phyloP scores from a whole-genome alignment of 805 yeast genomes.

The Candida ovalis region DNA sequence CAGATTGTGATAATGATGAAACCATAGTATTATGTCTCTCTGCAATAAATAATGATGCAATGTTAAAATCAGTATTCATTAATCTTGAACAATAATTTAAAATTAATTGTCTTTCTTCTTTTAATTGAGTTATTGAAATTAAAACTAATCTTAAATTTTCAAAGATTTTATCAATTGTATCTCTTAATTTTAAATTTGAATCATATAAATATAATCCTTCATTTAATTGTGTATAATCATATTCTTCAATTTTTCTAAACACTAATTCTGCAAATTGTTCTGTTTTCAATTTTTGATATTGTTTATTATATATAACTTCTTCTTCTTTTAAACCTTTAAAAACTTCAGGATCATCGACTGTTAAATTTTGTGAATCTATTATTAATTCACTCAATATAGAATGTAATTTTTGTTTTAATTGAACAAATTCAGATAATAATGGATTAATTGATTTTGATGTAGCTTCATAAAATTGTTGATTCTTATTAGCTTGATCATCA shows the following conservation, averaged over 20 bases:
- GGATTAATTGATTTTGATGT: constrained; percentile 37
- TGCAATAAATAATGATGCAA: constrained; percentile 48
- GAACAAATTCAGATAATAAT: constrained; percentile 64
- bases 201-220: constrained; percentile 33
- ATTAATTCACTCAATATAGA: constrained; percentile 54
- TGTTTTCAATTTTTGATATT: constrained; percentile 35
- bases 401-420: constrained; percentile 69
- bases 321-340: constrained; percentile 63
- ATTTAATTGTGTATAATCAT: constrained; percentile 29
- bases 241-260: constrained; percentile 40
- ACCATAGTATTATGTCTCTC: constrained; percentile 37
- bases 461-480: constrained; percentile 31
- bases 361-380: constrained; percentile 65
- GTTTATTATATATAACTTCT: constrained; percentile 39
- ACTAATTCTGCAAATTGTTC: constrained; percentile 50
- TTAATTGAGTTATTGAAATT: constrained; percentile 49
- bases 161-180: constrained; percentile 35
- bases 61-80: constrained; percentile 69
- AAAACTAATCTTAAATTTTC: constrained; percentile 35
- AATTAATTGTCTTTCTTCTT: constrained; percentile 67
- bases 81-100: constrained; percentile 72
- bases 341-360: constrained; percentile 71
- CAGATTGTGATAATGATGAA: constrained; percentile 25
- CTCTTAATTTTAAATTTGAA: constrained; percentile 31
- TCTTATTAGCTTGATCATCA: constrained; percentile 15